A percentile compares a stretch with the other conserved stretches of the same genome.
These are phyloP conservation scores for Rhodotorula glutinis DNA, from an alignment of 1,284 basidiomycete genomes.

Conservation along the genomic window DNA sequence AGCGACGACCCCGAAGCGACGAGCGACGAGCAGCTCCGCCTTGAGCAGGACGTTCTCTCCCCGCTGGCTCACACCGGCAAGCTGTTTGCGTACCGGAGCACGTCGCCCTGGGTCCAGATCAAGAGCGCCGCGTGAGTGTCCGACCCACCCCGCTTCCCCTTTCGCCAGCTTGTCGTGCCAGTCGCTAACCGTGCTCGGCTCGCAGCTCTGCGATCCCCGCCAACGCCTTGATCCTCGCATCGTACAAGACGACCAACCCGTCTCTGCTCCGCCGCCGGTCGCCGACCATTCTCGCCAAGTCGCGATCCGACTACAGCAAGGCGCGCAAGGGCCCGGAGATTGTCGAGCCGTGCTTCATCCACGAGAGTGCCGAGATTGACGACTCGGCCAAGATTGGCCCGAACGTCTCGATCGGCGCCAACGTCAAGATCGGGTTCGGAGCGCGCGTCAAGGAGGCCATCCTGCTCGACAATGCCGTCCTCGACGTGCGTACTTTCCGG, in stretches of 20 bases:
- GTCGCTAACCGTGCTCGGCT: too few species aligned
- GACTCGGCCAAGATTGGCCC: constrained; percentile 53
- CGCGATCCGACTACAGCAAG: constrained; percentile 35
- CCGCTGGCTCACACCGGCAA: constrained; percentile 52
- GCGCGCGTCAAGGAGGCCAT: constrained; percentile 54
- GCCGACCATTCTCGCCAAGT: constrained; percentile 45
- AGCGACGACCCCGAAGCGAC: constrained; percentile 51
- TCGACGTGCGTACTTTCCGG: constrained; percentile 47
- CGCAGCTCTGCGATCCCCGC: constrained; percentile 54
- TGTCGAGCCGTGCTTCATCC: constrained; percentile 53
- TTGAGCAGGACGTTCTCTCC: constrained; percentile 56
- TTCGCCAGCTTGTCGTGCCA: too few species aligned
- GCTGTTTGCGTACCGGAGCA: constrained; percentile 54
- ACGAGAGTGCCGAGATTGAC: constrained; percentile 51
- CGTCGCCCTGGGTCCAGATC: constrained; percentile 55
- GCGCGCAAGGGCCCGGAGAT: constrained; percentile 46
- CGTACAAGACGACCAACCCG: constrained; percentile 47
- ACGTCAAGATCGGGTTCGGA: constrained; percentile 51
- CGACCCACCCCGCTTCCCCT: too few species aligned
- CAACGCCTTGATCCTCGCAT: constrained; percentile 48
- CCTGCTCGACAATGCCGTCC: constrained; percentile 50
- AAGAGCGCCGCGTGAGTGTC: constrained; percentile 53
- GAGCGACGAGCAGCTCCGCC: constrained; percentile 53
- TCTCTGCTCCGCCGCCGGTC: constrained; percentile 45
- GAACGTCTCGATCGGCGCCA: constrained; percentile 51